phyloP scores from a whole-genome alignment of 257 asterid species.

The Solanum bulbocastanum region DNA sequence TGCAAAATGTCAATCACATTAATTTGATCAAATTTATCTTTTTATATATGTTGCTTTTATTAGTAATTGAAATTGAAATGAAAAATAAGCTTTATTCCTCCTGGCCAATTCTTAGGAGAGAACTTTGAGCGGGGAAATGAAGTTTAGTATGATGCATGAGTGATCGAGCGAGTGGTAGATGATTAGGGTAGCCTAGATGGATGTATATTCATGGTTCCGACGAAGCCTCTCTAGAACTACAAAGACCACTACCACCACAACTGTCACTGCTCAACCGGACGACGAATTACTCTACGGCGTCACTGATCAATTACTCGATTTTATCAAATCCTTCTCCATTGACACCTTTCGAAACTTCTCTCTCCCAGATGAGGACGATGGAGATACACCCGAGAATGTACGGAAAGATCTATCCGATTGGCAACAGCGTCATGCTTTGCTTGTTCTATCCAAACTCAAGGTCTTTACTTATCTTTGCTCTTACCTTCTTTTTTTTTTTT shows the following conservation, averaged over 20 bases:
- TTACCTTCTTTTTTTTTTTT: neutral
- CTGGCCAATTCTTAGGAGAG: neutral
- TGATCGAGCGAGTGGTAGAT: neutral
- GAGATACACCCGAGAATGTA: slow-evolving; percentile 27
- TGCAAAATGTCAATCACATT: too few relatives aligned
- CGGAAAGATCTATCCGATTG: slow-evolving; percentile 72
- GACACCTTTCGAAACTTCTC: slow-evolving; percentile 66
- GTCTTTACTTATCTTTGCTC: slow-evolving; percentile 14
- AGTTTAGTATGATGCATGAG: neutral
- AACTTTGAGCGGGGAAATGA: neutral
- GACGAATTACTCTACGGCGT: slow-evolving; percentile 45
- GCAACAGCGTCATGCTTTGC: slow-evolving; percentile 85
- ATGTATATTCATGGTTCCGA: slow-evolving; percentile 58
- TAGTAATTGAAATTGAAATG: too few relatives aligned
- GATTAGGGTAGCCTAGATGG: slow-evolving; percentile 16
- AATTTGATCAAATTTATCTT: too few relatives aligned
- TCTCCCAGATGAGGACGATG: slow-evolving; percentile 42
- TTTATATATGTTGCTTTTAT: too few relatives aligned
- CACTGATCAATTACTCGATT: slow-evolving; percentile 49
- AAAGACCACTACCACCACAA: slow-evolving; percentile 3
- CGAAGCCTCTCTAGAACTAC: slow-evolving; percentile 43
- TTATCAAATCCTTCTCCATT: slow-evolving; percentile 51
- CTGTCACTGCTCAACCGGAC: neutral
- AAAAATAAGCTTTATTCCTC: too few relatives aligned
- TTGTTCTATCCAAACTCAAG: slow-evolving; percentile 67